Percentiles rank a stretch among this genome's conserved stretches.
Evolutionary conservation across 345 rosid species (phyloP).

Genomic region (Eucalyptus cloeziana): DNA sequence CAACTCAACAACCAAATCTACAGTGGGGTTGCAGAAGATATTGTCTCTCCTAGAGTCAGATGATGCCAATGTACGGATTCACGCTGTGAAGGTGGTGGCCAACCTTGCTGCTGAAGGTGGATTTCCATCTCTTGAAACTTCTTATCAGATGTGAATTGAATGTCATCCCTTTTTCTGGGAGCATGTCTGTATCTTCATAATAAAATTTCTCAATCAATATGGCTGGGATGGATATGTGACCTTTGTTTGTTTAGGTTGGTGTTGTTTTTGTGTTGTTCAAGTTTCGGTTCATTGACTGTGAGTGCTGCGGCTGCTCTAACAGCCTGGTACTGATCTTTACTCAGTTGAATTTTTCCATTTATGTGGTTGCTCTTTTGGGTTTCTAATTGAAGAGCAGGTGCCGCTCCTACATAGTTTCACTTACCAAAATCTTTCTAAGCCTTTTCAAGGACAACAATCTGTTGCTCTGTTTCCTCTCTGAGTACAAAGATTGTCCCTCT

Average conservation of each 20-base stretch:
- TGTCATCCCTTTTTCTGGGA: not conserved
- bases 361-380: not conserved
- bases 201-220: not conserved
- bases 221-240: not conserved
- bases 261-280: not conserved
- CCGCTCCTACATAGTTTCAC: not conserved
- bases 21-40: conserved; percentile 89
- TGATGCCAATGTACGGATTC: conserved; percentile 85
- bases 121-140: not conserved
- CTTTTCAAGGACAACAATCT: not conserved
- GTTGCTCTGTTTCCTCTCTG: not conserved
- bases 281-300: not conserved
- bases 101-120: conserved; percentile 98
- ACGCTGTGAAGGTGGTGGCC: conserved; percentile 98
- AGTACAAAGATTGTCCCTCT: not conserved
- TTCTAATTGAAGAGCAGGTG: not conserved
- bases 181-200: not conserved
- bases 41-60: conserved; percentile 86
- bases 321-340: not conserved
- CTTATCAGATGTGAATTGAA: not conserved
- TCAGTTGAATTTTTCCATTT: not conserved
- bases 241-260: not conserved
- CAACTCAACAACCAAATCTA: not conserved
- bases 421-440: not conserved
- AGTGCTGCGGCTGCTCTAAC: not conserved